Base-by-base conservation (phyloP, 2,329 filamentous ascomycete species). In the Trichoderma sp. region DNA sequence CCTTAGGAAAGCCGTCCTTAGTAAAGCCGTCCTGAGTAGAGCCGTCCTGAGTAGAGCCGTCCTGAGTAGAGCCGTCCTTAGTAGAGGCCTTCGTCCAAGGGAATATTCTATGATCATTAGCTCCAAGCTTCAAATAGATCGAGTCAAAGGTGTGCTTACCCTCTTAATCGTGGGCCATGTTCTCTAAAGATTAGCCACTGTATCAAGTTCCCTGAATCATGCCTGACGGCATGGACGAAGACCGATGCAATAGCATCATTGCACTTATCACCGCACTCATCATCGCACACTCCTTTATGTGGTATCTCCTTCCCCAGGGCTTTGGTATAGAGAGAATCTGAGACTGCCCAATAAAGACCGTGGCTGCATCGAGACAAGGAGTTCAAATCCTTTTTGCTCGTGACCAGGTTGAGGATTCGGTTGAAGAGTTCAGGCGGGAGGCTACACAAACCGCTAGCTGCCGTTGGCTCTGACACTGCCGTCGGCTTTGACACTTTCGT, bases 121-220 rank as follows among this genome's bases (percentile, higher is more conserved):
- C 24, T 9, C 12, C 14, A 27, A 45, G 56, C 3, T 29, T 12
- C 45, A 9, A 16, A 31, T 16, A 6, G 3, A 29, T 21, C 4
- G 6, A 27, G 41, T n/a, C 3, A 8, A 38, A 41, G 21, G 9
- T 33, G n/a, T n/a, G 29, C 73, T 64, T 45, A 75, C 74, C 41
- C 67, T 41, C 45, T 76, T 24, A 76, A 18, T 8, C 9, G 56
- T 21, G 63, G n/a, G 12, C 35, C 24, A 38, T 67, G 24, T 45
- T 76, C 33, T 31, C 71, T 72, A 56, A 64, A 71, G 6, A 75
- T 33, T 3, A 73, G n/a, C 66, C 73, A 76, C 16, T 65, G 35
- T 6, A 75, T 69, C 12, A 76, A 29, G 21, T 62, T 38, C 24
- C 31, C 14, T 9, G 75, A 76, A n/a, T 76, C 71, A 24, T 59